Percentiles rank a stretch among this genome's conserved stretches.
Conservation (phyloP, 306 rosid species). For the Quercus robur region DNA sequence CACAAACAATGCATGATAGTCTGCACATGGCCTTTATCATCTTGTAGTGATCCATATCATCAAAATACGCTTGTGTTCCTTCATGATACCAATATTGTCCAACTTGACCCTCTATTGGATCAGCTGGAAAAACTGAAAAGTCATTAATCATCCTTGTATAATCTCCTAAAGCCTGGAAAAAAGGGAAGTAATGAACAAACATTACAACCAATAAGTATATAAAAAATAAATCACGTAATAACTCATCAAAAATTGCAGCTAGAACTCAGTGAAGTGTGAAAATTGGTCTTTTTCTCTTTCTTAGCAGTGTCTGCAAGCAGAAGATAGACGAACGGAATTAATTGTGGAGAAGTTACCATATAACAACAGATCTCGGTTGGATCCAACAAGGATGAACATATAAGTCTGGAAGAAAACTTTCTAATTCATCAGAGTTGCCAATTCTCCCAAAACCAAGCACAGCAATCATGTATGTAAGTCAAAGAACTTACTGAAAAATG, state of each 20-base stretch:
- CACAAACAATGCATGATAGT: slow-evolving; percentile 24
- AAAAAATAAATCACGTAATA: neutral
- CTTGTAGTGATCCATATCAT: slow-evolving; percentile 55
- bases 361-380: neutral
- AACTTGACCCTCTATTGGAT: slow-evolving; percentile 40
- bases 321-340: neutral
- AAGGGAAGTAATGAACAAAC: neutral
- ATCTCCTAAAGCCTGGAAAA: slow-evolving; percentile 55
- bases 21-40: slow-evolving; percentile 64
- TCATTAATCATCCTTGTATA: slow-evolving; percentile 46
- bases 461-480: neutral
- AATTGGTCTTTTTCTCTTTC: neutral
- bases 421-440: neutral
- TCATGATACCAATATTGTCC: slow-evolving; percentile 55
- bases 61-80: slow-evolving; percentile 44
- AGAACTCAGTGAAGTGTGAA: neutral
- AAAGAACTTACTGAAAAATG: neutral
- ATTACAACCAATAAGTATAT: neutral
- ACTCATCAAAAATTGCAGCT: neutral
- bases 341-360: neutral
- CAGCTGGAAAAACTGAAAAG: slow-evolving; percentile 44
- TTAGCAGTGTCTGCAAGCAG: neutral
- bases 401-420: neutral
- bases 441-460: neutral
- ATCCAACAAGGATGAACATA: neutral